Percentiles rank a stretch among this genome's conserved stretches.
Evolutionary conservation across 768 basidiomycete species (phyloP).

Genomic region (Cantharellus anzutake): DNA sequence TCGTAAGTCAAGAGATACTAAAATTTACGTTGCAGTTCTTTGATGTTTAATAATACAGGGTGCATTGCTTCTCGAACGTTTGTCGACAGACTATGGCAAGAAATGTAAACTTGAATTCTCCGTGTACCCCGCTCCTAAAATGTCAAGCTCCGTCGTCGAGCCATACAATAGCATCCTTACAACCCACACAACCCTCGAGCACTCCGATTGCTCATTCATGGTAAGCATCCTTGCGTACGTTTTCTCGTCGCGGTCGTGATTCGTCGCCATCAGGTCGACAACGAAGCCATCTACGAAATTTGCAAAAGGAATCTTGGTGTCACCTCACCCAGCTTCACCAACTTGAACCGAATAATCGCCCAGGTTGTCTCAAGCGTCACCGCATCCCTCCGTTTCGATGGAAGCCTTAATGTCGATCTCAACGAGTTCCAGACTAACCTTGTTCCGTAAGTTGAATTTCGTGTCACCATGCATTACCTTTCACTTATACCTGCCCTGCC

Average conservation of each 20-base stretch:
- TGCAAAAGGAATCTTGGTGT: constrained; percentile 93
- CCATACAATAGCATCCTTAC: constrained; percentile 86
- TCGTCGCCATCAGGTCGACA: constrained; percentile 51
- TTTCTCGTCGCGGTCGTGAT: constrained; percentile 4
- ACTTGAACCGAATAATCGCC: constrained; percentile 91
- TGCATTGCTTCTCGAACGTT: constrained; percentile 87
- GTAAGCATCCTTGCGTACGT: constrained; percentile 20
- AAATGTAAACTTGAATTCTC: constrained; percentile 98
- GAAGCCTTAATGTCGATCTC: constrained; percentile 91
- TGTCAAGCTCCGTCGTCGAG: constrained; percentile 93
- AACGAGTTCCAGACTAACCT: constrained; percentile 99
- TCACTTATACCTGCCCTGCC: neutral
- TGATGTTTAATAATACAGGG: constrained; percentile 21
- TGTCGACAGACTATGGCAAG: constrained; percentile 98
- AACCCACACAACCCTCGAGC: constrained; percentile 96
- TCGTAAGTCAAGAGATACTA: constrained; percentile 16
- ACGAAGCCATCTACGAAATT: constrained; percentile 98
- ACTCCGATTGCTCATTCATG: constrained; percentile 99
- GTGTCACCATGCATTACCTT: neutral
- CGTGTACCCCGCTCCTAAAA: constrained; percentile 88
- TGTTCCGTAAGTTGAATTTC: constrained; percentile 54
- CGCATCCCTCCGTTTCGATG: constrained; percentile 92
- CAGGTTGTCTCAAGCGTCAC: constrained; percentile 98
- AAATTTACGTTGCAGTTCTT: neutral
- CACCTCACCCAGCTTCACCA: constrained; percentile 69